Evolutionary conservation across 1,284 basidiomycete species (phyloP).

Genomic region (Erythrobasidium hasegawianum): DNA sequence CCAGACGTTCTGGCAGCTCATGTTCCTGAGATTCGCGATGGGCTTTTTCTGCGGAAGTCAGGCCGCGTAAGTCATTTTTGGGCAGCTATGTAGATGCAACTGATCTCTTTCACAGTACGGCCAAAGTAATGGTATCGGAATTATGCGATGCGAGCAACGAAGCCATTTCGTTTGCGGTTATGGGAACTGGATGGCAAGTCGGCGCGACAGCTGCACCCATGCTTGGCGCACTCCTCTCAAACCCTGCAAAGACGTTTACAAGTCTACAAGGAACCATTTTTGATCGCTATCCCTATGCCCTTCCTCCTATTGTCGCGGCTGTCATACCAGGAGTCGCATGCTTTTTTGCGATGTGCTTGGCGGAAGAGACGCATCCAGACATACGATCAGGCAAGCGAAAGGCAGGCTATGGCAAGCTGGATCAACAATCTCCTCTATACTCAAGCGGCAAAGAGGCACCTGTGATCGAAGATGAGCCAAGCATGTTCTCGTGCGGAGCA

Average conservation of each 20-base stretch:
- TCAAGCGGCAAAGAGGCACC: not conserved
- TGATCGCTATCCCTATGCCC: slow-evolving; percentile 15
- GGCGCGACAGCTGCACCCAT: slow-evolving; percentile 6
- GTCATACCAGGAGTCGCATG: slow-evolving; percentile 4
- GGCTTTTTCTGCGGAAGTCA: not conserved
- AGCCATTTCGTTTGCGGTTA: not conserved
- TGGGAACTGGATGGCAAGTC: slow-evolving; percentile 3
- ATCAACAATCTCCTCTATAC: not conserved
- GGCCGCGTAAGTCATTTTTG: slow-evolving; percentile 3
- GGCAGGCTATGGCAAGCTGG: not conserved
- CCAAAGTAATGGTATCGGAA: slow-evolving; percentile 15
- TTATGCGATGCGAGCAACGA: not conserved
- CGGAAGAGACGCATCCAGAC: slow-evolving; percentile 14
- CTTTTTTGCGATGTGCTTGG: not conserved
- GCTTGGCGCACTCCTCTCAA: slow-evolving; percentile 1
- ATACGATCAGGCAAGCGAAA: not conserved
- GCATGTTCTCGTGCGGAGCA: slow-evolving; percentile 9
- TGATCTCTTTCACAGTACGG: slow-evolving; percentile 1
- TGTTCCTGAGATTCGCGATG: not conserved
- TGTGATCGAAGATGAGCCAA: not conserved
- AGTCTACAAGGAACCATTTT: not conserved
- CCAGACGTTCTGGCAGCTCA: not conserved
- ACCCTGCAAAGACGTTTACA: slow-evolving; percentile 1
- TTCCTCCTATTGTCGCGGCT: slow-evolving; percentile 5
- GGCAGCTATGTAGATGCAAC: too few species aligned